Conservation (phyloP, 257 asterid species). For the Ajuga chamaepitys region DNA sequence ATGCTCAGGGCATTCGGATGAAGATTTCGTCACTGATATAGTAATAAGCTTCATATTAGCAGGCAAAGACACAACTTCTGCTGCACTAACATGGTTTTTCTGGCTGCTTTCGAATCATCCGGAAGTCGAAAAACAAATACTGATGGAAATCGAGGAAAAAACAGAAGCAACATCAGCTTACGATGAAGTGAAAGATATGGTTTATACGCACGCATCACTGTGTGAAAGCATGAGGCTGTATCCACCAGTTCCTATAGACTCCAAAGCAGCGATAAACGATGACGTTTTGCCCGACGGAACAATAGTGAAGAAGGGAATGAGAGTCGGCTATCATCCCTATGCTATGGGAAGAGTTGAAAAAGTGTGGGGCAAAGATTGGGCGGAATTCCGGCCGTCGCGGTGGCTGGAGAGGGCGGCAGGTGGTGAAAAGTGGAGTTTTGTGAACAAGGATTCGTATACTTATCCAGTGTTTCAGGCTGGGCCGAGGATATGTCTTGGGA, state of each 20-base stretch:
- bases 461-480: constrained; percentile 35
- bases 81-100: constrained; percentile 44
- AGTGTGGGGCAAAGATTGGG: constrained; percentile 27
- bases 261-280: constrained; percentile 22
- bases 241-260: constrained; percentile 43
- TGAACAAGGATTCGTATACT: constrained; percentile 12
- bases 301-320: constrained; percentile 12
- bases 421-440: constrained; percentile 17
- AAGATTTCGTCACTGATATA: constrained; percentile 30
- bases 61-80: constrained; percentile 39
- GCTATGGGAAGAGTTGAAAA: constrained; percentile 31
- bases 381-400: constrained; percentile 27
- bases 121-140: constrained; percentile 22
- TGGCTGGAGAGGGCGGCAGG: constrained; percentile 13
- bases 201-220: constrained; percentile 42
- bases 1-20: constrained; percentile 33
- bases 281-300: constrained; percentile 49
- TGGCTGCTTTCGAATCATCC: constrained; percentile 29
- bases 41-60: constrained; percentile 41
- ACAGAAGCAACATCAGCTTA: constrained; percentile 16
- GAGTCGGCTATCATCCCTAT: constrained; percentile 18
- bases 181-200: constrained; percentile 45
- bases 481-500: constrained; percentile 28
- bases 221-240: constrained; percentile 49
- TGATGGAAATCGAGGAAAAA: constrained; percentile 23